Evolutionary conservation across 2,329 filamentous ascomycete species (phyloP).

Genomic region (Colletotrichum filicis): DNA sequence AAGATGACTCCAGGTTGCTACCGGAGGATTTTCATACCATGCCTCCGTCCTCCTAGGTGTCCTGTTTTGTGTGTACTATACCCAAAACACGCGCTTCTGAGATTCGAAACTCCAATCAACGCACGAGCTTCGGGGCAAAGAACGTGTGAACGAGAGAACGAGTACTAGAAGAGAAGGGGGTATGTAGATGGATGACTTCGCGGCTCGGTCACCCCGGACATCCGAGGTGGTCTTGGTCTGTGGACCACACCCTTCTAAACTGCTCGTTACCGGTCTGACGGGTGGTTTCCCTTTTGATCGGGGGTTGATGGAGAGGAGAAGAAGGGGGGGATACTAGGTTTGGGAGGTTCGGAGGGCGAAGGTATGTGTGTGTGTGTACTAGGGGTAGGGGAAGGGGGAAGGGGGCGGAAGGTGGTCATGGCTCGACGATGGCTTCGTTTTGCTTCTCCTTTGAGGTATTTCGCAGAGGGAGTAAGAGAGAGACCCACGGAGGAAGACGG

Average conservation of each 20-base stretch:
- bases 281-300: neutral
- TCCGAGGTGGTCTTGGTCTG: neutral
- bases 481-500: no score
- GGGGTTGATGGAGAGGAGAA: no score
- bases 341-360: no score
- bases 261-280: neutral
- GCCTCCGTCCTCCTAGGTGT: neutral
- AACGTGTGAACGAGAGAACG: neutral
- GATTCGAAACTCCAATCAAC: neutral
- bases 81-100: neutral
- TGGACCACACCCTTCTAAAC: neutral
- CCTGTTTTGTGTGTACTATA: neutral
- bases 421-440: neutral
- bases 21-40: neutral
- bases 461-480: neutral
- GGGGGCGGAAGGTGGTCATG: neutral
- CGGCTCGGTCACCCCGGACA: neutral
- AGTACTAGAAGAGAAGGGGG: neutral
- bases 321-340: neutral
- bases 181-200: neutral
- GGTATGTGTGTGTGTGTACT: neutral
- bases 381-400: no score
- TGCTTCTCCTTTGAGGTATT: neutral
- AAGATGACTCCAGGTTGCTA: neutral
- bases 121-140: neutral